Base-by-base conservation (phyloP, 345 rosid genomes). In the thale cress (Arabidopsis thaliana) region DNA sequence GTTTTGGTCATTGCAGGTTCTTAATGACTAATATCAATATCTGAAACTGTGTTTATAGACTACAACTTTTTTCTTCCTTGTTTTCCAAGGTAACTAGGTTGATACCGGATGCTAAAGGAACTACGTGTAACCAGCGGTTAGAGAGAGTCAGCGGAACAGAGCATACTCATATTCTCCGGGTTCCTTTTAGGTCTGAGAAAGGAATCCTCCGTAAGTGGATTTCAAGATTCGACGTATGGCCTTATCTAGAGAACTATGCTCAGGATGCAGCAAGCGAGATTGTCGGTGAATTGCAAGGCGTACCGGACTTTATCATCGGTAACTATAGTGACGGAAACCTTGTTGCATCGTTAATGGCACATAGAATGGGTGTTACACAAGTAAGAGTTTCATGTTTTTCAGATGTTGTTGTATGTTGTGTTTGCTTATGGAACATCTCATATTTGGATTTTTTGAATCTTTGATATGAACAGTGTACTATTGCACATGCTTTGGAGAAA, bases 281-380 rank as follows among this genome's bases (percentile, higher is more conserved):
- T 77, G 82, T 83, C 0, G 96, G 94, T 3, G 99, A 95, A 78
- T 44, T 95, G 42, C 98, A 90, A 77, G 96, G 88, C 55, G 50
- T 85, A 72, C 99, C 99, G 9, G 98, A 92, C 85, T 89, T 95
- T 76, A 90, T 95, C 11, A 88, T 95, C 12, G 99, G 99, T 67
- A 95, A 95, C 83, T 95, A 95, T 73, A 95, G 99, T 82, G 99
- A 92, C 46, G 99, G 99, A 69, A 95, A 95, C 85, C 97, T 95
- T 22, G 99, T 95, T 75, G 94, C 99, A 8, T 90, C 98, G 57
- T 81, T 95, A 63, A 76, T 95, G 89, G 93, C 99, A 70, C 83
- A 88, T 74, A 92, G 75, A 81, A 90, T 95, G 97, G 98, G 99
- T 65, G 91, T 93, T 71, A 89, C 98, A 23, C 98, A 89, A 84